These are phyloP conservation scores for Globisporangium yorkense DNA, from an alignment of 352 stramenopile genomes.

Conservation along the genomic window DNA sequence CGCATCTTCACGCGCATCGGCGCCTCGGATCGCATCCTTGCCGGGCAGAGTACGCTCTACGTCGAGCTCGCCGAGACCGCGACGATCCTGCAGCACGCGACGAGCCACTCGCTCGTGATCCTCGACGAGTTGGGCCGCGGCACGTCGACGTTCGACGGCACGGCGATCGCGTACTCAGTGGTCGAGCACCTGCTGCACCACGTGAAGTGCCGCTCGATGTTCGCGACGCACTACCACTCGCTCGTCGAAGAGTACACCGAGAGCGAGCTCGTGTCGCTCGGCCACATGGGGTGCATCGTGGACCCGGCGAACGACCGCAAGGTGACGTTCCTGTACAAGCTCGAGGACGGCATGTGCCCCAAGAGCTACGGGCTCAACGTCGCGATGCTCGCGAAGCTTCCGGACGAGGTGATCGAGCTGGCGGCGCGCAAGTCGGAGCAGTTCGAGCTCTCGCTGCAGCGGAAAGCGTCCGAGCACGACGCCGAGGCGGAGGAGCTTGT, in stretches of 20 bases:
- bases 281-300: conserved; percentile 82
- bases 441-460: conserved; percentile 81
- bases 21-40: conserved; percentile 96
- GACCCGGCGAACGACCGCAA: conserved; percentile 83
- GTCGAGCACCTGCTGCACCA: conserved; percentile 89
- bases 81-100: conserved; percentile 95
- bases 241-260: conserved; percentile 85
- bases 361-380: conserved; percentile 99
- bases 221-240: conserved; percentile 99
- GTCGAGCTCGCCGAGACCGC: conserved; percentile 98
- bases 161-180: conserved; percentile 97
- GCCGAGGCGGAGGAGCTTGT: conserved; percentile 22
- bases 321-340: conserved; percentile 99
- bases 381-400: conserved; percentile 95
- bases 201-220: conserved; percentile 93
- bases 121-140: conserved; percentile 98
- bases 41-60: conserved; percentile 99
- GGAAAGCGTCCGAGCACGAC: conserved; percentile 24
- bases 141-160: conserved; percentile 98
- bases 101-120: conserved; percentile 94
- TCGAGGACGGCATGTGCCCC: conserved; percentile 93
- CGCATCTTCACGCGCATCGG: conserved; percentile 99
- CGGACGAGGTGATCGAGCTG: conserved; percentile 91
- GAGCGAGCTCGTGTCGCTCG: conserved; percentile 55
- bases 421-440: conserved; percentile 88